Evolutionary conservation across 1,284 basidiomycete genomes (phyloP).

Genomic region (Tausonia pullulans): DNA sequence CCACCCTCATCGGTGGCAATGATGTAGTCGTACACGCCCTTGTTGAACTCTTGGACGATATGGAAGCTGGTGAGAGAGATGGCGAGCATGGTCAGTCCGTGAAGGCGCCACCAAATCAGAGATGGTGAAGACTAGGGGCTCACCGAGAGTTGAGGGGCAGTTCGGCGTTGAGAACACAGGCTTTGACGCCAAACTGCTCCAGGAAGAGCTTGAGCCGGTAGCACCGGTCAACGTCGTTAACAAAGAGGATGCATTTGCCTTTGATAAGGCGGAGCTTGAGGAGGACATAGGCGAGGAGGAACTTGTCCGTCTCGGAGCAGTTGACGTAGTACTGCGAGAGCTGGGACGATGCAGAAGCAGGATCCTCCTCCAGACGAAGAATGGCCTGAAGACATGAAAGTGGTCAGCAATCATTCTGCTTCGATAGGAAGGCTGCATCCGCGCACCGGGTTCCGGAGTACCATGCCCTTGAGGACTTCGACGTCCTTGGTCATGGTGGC

Average conservation of each 20-base stretch:
- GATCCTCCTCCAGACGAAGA: slow-evolving; percentile 70
- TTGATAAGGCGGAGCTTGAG: slow-evolving; percentile 88
- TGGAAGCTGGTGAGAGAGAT: slow-evolving; percentile 55
- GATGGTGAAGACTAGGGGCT: slow-evolving; percentile 9
- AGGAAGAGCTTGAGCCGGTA: slow-evolving; percentile 94
- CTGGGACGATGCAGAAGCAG: slow-evolving; percentile 54
- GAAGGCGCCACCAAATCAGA: neutral
- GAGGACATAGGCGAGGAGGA: slow-evolving; percentile 86
- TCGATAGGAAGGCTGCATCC: neutral
- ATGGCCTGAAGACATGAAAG: slow-evolving; percentile 47
- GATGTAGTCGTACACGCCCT: slow-evolving; percentile 96
- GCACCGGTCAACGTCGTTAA: slow-evolving; percentile 89
- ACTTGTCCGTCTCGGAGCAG: slow-evolving; percentile 90
- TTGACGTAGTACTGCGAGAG: slow-evolving; percentile 74
- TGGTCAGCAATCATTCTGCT: neutral
- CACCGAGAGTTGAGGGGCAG: slow-evolving; percentile 84
- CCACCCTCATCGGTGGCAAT: slow-evolving; percentile 86
- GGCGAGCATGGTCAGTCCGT: neutral
- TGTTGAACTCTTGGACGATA: slow-evolving; percentile 97
- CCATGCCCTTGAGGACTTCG: slow-evolving; percentile 75
- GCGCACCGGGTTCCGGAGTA: slow-evolving; percentile 69
- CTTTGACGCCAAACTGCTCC: slow-evolving; percentile 94
- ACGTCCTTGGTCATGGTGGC: slow-evolving; percentile 97
- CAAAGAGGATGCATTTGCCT: slow-evolving; percentile 94
- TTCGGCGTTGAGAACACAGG: slow-evolving; percentile 93